phyloP scores from a whole-genome alignment of 2,329 filamentous ascomycete species.

The Penicillium sp. region DNA sequence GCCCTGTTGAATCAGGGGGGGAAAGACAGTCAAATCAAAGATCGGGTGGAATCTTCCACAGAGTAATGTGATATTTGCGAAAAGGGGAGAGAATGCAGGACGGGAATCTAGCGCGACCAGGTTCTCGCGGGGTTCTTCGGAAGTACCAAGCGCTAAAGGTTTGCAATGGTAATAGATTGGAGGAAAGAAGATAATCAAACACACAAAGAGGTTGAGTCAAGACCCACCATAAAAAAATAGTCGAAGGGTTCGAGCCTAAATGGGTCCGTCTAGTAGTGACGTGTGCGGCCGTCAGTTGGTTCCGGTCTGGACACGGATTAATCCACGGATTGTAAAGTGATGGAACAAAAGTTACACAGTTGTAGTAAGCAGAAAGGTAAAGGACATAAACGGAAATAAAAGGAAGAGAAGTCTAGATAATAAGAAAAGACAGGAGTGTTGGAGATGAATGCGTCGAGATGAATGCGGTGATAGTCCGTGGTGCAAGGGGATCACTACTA shows the following conservation, averaged over 20 bases:
- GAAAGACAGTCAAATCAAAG: conserved; percentile 3
- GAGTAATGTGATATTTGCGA: conserved; percentile 10
- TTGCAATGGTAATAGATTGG: too few relatives aligned
- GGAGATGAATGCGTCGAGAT: too few relatives aligned
- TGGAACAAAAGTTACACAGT: too few relatives aligned
- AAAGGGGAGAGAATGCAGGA: conserved; percentile 17
- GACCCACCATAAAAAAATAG: neutral
- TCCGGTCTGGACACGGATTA: too few relatives aligned
- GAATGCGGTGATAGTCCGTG: too few relatives aligned
- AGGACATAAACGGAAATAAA: too few relatives aligned
- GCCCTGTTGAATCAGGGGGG: conserved; percentile 16
- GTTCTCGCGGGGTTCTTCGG: conserved; percentile 18
- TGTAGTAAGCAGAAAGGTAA: too few relatives aligned
- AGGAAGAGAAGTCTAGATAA: too few relatives aligned
- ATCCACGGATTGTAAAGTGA: too few relatives aligned
- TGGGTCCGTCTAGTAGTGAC: conserved; percentile 12
- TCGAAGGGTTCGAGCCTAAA: neutral
- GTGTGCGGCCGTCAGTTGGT: conserved; percentile 13
- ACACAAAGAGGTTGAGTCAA: too few relatives aligned
- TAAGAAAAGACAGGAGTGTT: too few relatives aligned
- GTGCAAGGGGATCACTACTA: too few relatives aligned
- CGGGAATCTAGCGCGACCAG: conserved; percentile 17
- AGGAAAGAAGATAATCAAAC: neutral
- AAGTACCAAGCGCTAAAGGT: conserved; percentile 15
- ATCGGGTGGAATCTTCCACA: conserved; percentile 7